These are phyloP conservation scores for Jasminum sambac DNA, from an alignment of 257 asterid species.

Conservation along the genomic window DNA sequence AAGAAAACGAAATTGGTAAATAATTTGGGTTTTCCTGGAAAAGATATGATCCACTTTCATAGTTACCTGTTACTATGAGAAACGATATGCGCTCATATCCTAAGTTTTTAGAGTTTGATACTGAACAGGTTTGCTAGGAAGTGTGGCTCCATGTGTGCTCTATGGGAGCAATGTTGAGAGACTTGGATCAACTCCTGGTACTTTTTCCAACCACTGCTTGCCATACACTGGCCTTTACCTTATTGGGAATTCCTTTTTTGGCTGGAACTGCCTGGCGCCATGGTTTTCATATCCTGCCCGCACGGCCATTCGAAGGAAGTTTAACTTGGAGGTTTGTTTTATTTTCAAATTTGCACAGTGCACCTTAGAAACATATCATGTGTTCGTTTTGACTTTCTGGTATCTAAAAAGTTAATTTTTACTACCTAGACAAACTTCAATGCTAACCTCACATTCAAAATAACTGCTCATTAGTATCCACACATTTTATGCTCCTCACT, in stretches of 20 bases:
- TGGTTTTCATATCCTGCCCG: constrained; percentile 80
- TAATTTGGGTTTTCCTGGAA: not conserved
- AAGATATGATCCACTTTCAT: not conserved
- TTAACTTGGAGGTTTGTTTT: constrained; percentile 74
- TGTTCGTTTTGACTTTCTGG: too few relatives aligned
- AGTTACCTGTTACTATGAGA: not conserved
- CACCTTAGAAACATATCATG: not conserved
- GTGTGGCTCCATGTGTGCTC: constrained; percentile 91
- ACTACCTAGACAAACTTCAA: too few relatives aligned
- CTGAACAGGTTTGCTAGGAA: constrained; percentile 79
- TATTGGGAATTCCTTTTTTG: constrained; percentile 67
- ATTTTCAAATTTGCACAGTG: not conserved
- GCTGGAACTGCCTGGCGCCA: constrained; percentile 86
- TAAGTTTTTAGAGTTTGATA: not conserved
- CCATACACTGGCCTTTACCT: constrained; percentile 81
- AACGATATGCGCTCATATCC: not conserved
- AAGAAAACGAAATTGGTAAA: not conserved
- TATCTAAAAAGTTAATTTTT: too few relatives aligned
- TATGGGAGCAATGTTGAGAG: constrained; percentile 88
- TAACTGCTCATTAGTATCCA: too few relatives aligned
- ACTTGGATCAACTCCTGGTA: constrained; percentile 66
- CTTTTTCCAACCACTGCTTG: constrained; percentile 81
- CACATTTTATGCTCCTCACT: too few relatives aligned
- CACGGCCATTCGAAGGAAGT: constrained; percentile 80
- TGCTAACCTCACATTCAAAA: too few relatives aligned